Percentiles rank a stretch among this genome's conserved stretches.
Conservation (phyloP, 1,284 basidiomycete species). For the Pterulicium gracile region DNA sequence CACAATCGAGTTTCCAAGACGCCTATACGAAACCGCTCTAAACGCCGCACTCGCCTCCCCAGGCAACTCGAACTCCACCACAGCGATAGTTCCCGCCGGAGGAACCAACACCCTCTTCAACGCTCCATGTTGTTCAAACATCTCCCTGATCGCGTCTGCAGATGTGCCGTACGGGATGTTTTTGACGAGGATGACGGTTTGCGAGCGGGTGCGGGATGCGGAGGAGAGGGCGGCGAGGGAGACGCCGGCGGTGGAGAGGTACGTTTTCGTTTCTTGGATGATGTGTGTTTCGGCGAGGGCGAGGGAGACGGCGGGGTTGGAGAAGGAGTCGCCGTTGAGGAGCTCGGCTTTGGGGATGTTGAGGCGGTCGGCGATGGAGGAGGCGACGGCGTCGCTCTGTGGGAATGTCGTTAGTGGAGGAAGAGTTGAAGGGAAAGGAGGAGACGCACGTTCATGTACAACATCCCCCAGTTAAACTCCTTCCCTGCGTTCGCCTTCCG, state of each 20-base stretch:
- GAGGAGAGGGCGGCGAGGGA: constrained; percentile 48
- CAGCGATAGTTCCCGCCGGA: constrained; percentile 88
- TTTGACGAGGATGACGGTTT: constrained; percentile 87
- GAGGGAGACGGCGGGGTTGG: constrained; percentile 82
- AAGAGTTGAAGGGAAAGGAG: constrained; percentile 12
- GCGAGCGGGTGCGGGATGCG: constrained; percentile 48
- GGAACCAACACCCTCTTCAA: constrained; percentile 78
- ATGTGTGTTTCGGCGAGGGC: constrained; percentile 95
- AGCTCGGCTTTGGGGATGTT: constrained; percentile 81
- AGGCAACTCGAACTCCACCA: constrained; percentile 76
- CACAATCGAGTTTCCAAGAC: constrained; percentile 81
- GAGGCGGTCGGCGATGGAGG: constrained; percentile 75
- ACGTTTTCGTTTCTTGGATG: constrained; percentile 90
- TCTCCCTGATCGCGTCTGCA: constrained; percentile 57
- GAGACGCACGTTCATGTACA: constrained; percentile 92
- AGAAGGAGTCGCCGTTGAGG: constrained; percentile 66
- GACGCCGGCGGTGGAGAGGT: constrained; percentile 69
- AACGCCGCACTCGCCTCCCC: constrained; percentile 72
- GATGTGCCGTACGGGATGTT: constrained; percentile 94
- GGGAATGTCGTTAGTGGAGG: too few relatives aligned
- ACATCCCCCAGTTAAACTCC: constrained; percentile 92
- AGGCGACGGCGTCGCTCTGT: constrained; percentile 82
- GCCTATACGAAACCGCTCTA: constrained; percentile 75
- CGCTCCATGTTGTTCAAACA: constrained; percentile 75
- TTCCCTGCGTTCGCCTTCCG: constrained; percentile 66